phyloP scores from a whole-genome alignment of 768 basidiomycete genomes.

The Mycena amicta region DNA sequence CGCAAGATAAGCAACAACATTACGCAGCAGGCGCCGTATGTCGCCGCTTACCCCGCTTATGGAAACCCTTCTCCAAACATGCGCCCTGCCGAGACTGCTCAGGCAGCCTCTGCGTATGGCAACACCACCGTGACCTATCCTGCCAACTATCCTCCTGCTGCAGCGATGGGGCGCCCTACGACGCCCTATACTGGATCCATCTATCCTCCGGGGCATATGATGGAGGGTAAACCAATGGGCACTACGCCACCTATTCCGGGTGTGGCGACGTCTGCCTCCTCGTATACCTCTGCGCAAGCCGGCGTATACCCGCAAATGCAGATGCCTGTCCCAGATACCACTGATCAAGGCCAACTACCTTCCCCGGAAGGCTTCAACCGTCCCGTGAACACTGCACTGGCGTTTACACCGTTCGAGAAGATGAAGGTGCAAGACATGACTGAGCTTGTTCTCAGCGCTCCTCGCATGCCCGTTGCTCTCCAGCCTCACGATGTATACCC shows the following conservation, averaged over 20 bases:
- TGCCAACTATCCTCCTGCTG: constrained; percentile 40
- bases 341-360: constrained; percentile 46
- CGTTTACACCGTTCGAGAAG: constrained; percentile 69
- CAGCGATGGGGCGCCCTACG: constrained; percentile 41
- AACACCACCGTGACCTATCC: no score
- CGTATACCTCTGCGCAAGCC: constrained; percentile 23
- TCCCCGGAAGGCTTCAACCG: constrained; percentile 77
- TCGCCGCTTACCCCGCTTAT: constrained; percentile 31
- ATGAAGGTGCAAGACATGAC: constrained; percentile 82
- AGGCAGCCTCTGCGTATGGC: constrained; percentile 34
- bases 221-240: constrained; percentile 57
- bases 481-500: constrained; percentile 75
- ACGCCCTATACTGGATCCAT: constrained; percentile 45
- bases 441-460: constrained; percentile 63
- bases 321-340: constrained; percentile 34
- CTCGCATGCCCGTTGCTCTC: constrained; percentile 73
- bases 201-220: constrained; percentile 60
- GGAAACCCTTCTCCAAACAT: constrained; percentile 50
- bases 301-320: constrained; percentile 25
- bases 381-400: constrained; percentile 64
- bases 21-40: constrained; percentile 29
- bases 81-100: constrained; percentile 47
- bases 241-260: constrained; percentile 44
- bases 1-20: constrained; percentile 44
- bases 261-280: not conserved